A percentile compares a stretch with the other conserved stretches of the same genome.
These are phyloP conservation scores for Komagataea norvegica DNA, from an alignment of 1,139 yeast genomes.

Conservation along the genomic window DNA sequence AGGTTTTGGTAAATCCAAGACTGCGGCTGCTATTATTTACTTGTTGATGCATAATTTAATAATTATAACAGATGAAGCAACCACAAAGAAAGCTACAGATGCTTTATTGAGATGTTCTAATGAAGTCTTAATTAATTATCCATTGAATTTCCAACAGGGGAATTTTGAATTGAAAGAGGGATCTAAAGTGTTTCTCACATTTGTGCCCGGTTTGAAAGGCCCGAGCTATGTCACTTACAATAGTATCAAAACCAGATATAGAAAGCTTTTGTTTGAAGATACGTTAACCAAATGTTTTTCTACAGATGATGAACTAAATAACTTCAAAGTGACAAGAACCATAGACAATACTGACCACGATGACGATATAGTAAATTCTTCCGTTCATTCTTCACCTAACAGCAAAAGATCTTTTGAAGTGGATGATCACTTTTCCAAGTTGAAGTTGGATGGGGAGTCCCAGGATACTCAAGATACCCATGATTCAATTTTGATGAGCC, in stretches of 20 bases:
- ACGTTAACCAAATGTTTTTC: conserved; percentile 15
- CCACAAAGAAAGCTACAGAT: not conserved
- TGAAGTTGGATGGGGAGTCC: conserved; percentile 6
- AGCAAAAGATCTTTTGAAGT: conserved; percentile 8
- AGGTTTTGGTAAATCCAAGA: conserved; percentile 12
- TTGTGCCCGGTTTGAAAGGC: conserved; percentile 6
- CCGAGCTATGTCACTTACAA: not conserved
- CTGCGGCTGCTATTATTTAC: conserved; percentile 23
- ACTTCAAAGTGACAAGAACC: conserved; percentile 1
- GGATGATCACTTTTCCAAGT: conserved; percentile 9
- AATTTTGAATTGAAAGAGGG: not conserved
- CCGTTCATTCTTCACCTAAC: conserved; percentile 7
- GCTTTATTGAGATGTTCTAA: conserved; percentile 2
- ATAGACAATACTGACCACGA: conserved; percentile 1
- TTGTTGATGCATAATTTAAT: conserved; percentile 24
- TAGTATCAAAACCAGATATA: conserved; percentile 2
- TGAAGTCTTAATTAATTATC: conserved; percentile 1
- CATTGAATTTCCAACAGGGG: not conserved
- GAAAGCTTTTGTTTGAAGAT: conserved; percentile 9
- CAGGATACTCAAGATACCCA: not conserved
- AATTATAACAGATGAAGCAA: conserved; percentile 13
- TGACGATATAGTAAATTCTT: conserved; percentile 12
- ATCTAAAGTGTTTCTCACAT: conserved; percentile 4
- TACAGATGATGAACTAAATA: conserved; percentile 13
- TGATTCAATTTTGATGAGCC: conserved; percentile 9